Evolutionary conservation across 352 stramenopile species (phyloP), one percentile per base, ranked within the genome.

Genomic region (Blastocystis sp.): DNA sequence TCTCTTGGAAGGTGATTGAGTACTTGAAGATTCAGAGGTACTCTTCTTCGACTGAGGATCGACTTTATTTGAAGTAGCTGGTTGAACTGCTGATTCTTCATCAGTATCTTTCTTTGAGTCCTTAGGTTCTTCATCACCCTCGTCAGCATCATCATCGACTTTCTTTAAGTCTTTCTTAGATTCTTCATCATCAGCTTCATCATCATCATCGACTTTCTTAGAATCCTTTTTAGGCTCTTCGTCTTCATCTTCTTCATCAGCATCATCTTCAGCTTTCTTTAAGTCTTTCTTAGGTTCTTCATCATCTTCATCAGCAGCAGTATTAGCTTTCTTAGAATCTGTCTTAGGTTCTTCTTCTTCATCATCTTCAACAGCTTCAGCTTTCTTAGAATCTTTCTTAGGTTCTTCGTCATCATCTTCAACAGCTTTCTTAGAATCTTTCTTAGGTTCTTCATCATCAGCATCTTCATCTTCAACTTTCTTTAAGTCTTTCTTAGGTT

Each of bases 61-160:
- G 2, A 13, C 20, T n/a, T 13, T 13, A 59, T 59, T 13, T 59
- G 50, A n/a, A n/a, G 50, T 13, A n/a, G 50, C 11, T n/a, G 13
- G 50, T 59, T 13, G 50, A 59, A 59, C 11, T 59, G 2, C 50
- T 2, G 50, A 13, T 59, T 59, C 11, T n/a, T 59, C 20, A 2
- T 59, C 50, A n/a, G n/a, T 13, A n/a, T 59, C 50, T 13, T 59
- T n/a, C 11, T 59, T 59, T n/a, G 2, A n/a, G 50, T 13, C 50
- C 50, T 13, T 59, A n/a, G 11, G 34, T 78, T 73, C 76, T 47
- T 88, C 76, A 7, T n/a, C n/a, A n/a, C n/a, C n/a, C n/a, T 88
- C 68, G 3, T 88, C 76, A 78, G 50, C 34, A 20, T 26, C 20
- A n/a, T 59, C 50, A 1, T 59, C 50, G 2, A 1, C 50, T 59